Evolutionary conservation across 2,329 filamentous ascomycete genomes (phyloP).

Genomic region (Paraphoma chrysanthemicola): DNA sequence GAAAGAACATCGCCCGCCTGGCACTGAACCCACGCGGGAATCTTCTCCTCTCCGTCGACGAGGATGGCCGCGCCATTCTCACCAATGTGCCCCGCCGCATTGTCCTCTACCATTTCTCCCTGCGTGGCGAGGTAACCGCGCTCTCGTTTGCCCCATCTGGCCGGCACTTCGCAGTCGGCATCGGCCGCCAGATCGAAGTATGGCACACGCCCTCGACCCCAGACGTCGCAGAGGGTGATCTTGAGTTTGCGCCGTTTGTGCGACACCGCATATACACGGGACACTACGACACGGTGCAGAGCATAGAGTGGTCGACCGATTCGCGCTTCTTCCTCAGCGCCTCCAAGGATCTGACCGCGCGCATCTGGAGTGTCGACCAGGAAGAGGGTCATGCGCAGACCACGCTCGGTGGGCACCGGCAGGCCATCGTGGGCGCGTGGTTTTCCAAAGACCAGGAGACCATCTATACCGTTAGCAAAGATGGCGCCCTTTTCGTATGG

Average conservation of each 20-base stretch:
- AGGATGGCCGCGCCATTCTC: slow-evolving; percentile 91
- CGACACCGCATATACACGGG: slow-evolving; percentile 84
- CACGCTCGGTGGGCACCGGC: slow-evolving; percentile 87
- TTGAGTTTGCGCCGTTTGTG: slow-evolving; percentile 96
- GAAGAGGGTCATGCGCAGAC: slow-evolving; percentile 91
- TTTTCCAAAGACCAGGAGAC: slow-evolving; percentile 94
- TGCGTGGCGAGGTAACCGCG: slow-evolving; percentile 80
- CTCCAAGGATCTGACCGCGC: slow-evolving; percentile 88
- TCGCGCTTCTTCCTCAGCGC: slow-evolving; percentile 93
- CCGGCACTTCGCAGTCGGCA: slow-evolving; percentile 84
- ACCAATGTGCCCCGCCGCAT: slow-evolving; percentile 88
- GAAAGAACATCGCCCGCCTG: slow-evolving; percentile 88
- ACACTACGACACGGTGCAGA: slow-evolving; percentile 85
- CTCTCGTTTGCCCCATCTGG: slow-evolving; percentile 92
- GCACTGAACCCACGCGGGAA: slow-evolving; percentile 91
- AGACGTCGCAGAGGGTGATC: slow-evolving; percentile 79
- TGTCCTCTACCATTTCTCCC: slow-evolving; percentile 93
- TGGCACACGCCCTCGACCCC: slow-evolving; percentile 96
- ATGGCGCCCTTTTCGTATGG: slow-evolving; percentile 96
- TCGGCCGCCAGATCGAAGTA: slow-evolving; percentile 88
- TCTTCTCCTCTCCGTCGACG: slow-evolving; percentile 89
- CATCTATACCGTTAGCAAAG: slow-evolving; percentile 95
- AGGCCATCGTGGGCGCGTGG: slow-evolving; percentile 92
- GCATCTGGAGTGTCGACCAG: slow-evolving; percentile 91
- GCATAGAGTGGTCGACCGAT: slow-evolving; percentile 94